A percentile compares a stretch with the other conserved stretches of the same genome.
Conservation (phyloP, 352 stramenopile genomes). For the Lagenidium giganteum region DNA sequence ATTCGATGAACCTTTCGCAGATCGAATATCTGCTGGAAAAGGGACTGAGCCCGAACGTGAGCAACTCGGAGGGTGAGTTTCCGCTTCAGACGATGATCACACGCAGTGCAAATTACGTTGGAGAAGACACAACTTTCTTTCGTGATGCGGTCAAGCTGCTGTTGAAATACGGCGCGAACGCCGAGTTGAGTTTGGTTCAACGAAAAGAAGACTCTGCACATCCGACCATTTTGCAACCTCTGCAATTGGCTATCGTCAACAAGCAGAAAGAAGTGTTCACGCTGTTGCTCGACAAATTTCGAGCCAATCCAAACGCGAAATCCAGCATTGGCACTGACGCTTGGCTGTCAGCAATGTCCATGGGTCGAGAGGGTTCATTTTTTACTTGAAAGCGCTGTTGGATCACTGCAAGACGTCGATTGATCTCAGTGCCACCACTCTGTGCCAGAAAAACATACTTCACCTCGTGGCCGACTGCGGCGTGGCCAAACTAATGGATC, state of each 20-base stretch:
- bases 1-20: constrained; percentile 52
- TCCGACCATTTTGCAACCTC: constrained; percentile 31
- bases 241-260: constrained; percentile 53
- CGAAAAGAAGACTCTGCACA: constrained; percentile 14
- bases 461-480: constrained; percentile 14
- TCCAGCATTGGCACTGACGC: constrained; percentile 41
- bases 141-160: constrained; percentile 41
- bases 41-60: constrained; percentile 63
- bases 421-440: too few species aligned
- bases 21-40: constrained; percentile 70
- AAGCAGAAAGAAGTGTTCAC: constrained; percentile 39
- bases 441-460: constrained; percentile 28
- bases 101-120: constrained; percentile 27
- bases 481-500: constrained; percentile 13
- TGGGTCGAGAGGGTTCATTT: constrained; percentile 26
- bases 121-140: constrained; percentile 30
- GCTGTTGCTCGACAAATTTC: constrained; percentile 37
- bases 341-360: constrained; percentile 48
- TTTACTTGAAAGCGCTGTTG: constrained; percentile 51
- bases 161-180: constrained; percentile 34
- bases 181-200: constrained; percentile 37
- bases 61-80: constrained; percentile 49
- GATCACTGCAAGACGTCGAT: constrained; percentile 27
- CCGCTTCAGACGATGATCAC: constrained; percentile 52
- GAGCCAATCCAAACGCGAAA: constrained; percentile 26